These are phyloP conservation scores for Diaporthe ampelina DNA, from an alignment of 2,329 filamentous ascomycete species.

Conservation along the genomic window DNA sequence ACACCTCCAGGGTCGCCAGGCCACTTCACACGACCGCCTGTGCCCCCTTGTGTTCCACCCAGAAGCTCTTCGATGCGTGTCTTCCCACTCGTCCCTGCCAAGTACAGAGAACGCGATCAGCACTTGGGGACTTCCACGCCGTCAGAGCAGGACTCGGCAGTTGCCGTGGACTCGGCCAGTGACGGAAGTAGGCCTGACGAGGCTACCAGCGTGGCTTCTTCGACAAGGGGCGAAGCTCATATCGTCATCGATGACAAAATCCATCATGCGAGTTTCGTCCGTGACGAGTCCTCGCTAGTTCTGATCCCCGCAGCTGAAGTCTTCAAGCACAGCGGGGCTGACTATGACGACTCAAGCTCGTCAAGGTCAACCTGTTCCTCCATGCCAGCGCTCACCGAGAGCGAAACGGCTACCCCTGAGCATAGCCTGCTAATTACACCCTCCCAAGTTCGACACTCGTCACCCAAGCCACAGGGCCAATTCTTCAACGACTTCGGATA, in stretches of 20 bases:
- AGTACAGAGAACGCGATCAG: slow-evolving; percentile 34
- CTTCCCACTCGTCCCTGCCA: slow-evolving; percentile 45
- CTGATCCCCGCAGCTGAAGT: slow-evolving; percentile 37
- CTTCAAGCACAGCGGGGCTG: slow-evolving; percentile 19
- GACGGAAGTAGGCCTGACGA: not conserved
- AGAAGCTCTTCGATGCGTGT: slow-evolving; percentile 38
- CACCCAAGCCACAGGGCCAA: slow-evolving; percentile 33
- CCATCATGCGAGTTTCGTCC: not conserved
- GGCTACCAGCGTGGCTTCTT: slow-evolving; percentile 9
- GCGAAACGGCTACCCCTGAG: slow-evolving; percentile 48
- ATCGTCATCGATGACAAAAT: not conserved
- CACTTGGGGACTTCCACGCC: not conserved
- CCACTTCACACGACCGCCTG: slow-evolving; percentile 5
- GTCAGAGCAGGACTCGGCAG: not conserved
- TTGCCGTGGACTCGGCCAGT: not conserved
- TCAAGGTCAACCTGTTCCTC: slow-evolving; percentile 47
- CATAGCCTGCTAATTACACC: slow-evolving; percentile 50
- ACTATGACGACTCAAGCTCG: slow-evolving; percentile 28
- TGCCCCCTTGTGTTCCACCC: not conserved
- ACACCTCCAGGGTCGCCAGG: slow-evolving; percentile 26
- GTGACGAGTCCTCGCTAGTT: not conserved
- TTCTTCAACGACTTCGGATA: slow-evolving; percentile 36
- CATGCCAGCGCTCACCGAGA: slow-evolving; percentile 50
- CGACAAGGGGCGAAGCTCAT: not conserved
- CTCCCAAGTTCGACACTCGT: slow-evolving; percentile 39